Evolutionary conservation across 305 asterid species (phyloP).

Genomic region (Ajuga reptans): DNA sequence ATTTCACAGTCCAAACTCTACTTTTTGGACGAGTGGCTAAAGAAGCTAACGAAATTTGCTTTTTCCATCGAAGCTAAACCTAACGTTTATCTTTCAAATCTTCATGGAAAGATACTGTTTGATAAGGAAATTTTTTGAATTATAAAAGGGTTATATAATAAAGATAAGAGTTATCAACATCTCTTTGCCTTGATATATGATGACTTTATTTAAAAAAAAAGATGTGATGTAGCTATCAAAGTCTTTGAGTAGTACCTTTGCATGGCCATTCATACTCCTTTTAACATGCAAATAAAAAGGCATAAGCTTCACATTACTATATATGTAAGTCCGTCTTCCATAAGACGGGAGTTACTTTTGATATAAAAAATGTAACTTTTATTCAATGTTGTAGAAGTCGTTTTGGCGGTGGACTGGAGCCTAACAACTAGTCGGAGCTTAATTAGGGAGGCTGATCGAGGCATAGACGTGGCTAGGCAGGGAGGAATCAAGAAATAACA

Average conservation of each 20-base stretch:
- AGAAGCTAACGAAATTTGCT: neutral
- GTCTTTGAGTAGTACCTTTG: constrained; percentile 18
- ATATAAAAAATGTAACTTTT: no score
- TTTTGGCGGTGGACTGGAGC: no score
- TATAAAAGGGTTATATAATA: no score
- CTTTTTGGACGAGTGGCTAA: constrained; percentile 14
- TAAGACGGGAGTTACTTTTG: no score
- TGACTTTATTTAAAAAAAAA: constrained; percentile 13
- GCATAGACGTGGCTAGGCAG: no score
- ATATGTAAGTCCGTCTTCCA: neutral
- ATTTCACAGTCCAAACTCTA: constrained; percentile 9
- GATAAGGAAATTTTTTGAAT: neutral
- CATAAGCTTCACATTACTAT: constrained; percentile 7
- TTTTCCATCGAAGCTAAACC: neutral
- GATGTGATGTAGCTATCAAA: constrained; percentile 25
- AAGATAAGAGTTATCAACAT: neutral
- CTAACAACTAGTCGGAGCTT: no score
- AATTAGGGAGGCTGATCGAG: no score
- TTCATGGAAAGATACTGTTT: constrained; percentile 3
- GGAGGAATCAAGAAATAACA: no score
- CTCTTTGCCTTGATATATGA: no score
- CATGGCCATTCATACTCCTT: neutral
- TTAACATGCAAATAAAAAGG: constrained; percentile 4
- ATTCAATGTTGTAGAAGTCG: no score
- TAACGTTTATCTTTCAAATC: constrained; percentile 10